phyloP scores from a whole-genome alignment of 2,329 filamentous ascomycete genomes.

The Ambrosiella beaveri region DNA sequence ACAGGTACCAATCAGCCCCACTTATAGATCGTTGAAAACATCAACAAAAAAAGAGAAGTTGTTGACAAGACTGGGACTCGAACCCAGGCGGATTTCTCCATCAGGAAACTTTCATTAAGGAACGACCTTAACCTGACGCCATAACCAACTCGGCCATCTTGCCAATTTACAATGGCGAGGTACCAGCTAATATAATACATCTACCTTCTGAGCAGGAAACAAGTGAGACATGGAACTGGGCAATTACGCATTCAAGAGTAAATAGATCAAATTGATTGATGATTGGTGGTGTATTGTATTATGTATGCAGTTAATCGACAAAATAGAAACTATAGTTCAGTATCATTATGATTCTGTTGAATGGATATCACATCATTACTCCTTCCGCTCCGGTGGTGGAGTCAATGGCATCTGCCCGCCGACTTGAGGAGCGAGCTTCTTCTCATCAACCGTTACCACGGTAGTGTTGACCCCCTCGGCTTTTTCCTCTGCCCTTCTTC shows the following conservation, averaged over 20 bases:
- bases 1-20: neutral
- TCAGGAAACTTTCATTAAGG: conserved; percentile 13
- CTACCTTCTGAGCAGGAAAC: no score
- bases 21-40: neutral
- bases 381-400: neutral
- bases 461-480: conserved; percentile 1
- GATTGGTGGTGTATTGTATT: no score
- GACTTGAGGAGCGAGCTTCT: neutral
- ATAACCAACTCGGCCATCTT: conserved; percentile 23
- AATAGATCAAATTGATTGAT: neutral
- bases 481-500: conserved; percentile 17
- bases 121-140: conserved; percentile 21
- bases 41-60: neutral
- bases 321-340: no score
- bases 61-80: conserved; percentile 13
- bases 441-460: neutral
- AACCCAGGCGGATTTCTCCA: conserved; percentile 13
- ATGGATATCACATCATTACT: neutral
- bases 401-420: neutral
- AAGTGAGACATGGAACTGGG: no score
- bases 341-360: no score
- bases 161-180: neutral
- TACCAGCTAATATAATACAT: no score
- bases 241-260: neutral
- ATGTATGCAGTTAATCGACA: no score